phyloP scores from a whole-genome alignment of 768 basidiomycete species.

The Mrakia gelida region DNA sequence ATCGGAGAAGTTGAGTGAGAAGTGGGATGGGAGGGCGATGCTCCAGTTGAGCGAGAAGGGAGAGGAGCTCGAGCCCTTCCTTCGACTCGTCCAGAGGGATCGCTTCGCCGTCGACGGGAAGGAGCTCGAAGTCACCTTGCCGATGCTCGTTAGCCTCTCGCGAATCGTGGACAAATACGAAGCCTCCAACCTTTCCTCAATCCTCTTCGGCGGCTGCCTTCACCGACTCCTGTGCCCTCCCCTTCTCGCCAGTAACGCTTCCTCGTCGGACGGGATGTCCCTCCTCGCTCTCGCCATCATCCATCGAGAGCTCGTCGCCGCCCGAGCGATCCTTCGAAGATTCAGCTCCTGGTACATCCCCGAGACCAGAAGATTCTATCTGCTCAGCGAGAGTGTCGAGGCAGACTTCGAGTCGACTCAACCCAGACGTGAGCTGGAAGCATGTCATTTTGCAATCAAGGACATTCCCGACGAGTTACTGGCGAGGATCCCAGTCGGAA shows the following conservation, averaged over 20 bases:
- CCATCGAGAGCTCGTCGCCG: not conserved
- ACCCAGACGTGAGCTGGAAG: too few relatives aligned
- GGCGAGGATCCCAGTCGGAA: not conserved
- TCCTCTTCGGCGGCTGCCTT: not conserved
- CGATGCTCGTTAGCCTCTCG: not conserved
- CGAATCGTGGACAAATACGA: not conserved
- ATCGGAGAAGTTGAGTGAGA: not conserved
- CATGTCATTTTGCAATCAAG: too few relatives aligned
- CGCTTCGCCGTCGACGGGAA: not conserved
- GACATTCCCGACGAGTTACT: too few relatives aligned
- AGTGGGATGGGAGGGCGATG: not conserved
- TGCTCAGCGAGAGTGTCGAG: too few relatives aligned
- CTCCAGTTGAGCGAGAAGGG: not conserved
- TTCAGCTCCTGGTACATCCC: too few relatives aligned
- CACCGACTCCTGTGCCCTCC: not conserved
- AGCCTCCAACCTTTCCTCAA: not conserved
- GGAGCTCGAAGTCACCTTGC: not conserved
- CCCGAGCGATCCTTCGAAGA: not conserved
- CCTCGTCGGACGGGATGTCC: not conserved
- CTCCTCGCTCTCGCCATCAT: not conserved
- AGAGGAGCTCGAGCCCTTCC: not conserved
- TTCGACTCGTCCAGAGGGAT: not conserved
- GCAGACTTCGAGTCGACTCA: too few relatives aligned
- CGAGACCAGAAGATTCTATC: not conserved
- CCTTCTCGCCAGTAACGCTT: not conserved